Base-by-base conservation (phyloP, 176 grass and related monocot species). In the Triticum aestivum region DNA sequence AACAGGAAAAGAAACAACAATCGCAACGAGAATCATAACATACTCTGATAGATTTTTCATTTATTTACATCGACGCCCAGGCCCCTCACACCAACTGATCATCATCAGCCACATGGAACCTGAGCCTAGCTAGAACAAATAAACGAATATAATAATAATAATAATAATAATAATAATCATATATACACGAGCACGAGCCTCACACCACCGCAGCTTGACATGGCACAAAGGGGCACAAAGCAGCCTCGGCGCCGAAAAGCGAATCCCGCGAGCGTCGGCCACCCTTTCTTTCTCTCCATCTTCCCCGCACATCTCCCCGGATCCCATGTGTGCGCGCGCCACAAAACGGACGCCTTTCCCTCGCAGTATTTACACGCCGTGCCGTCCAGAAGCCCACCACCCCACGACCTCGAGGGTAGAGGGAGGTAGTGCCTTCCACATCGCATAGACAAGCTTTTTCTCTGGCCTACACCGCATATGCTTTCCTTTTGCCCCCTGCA, bases 371-470 rank as follows among this genome's bases (percentile, higher is more conserved):
- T 87, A 63, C 89, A 91, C 76, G 61, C 75, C 69, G 89, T 69
- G 61, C 76, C 81, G 47, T 61, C 75, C 89, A 77, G 69, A 64
- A 58, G 85, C 51, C 69, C 38, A 73, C 23, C 47, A 2, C 54
- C 20, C 0, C 13, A 30, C 29, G 29, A 30, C 47, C 14, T 17
- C 17, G 18, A 58, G 2, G 54, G 54, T 0, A 47, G 26, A 27
- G 72, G 26, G 24, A 29, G 73, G 73, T 88, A 85, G 87, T 95
- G 91, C 68, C 75, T 87, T 93, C 89, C 93, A 91, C 91, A 69
- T 95, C 86, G 70, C 89, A 89, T 84, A 89, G 90, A 34, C 9
- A 7, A 65, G 20, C 90, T 91, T 92, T 92, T 49, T 54, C 54
- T 85, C 64, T 41, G 67, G 14, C 59, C 79, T 82, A 83, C 47